Evolutionary conservation across 2,329 filamentous ascomycete genomes (phyloP), one percentile per base, ranked within the genome.

Genomic region (Plenodomus tracheiphilus): DNA sequence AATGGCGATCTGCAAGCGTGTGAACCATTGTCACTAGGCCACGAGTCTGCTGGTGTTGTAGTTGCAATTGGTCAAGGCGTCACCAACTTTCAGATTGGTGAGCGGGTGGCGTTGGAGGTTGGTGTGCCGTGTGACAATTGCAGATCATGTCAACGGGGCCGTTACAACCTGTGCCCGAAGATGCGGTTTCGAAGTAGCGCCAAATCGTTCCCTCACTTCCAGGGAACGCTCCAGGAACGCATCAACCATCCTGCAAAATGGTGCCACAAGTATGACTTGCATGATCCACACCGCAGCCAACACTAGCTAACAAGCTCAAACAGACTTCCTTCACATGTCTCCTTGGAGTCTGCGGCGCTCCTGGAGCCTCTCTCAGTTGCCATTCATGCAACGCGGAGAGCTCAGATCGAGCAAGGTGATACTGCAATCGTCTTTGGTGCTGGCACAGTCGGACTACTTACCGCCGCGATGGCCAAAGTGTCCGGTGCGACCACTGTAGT

Each of bases 351-450:
- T 21, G 72, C 71, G 15, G 71, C 71, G 3, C 53, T 75, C 17
- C 49, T 75, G 7, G 73, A 75, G 49, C 91, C 91, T 2, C 83
- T 96, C 32, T 85, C 88, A 39, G 91, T 96, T 21, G 91, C 87
- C 13, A 91, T 96, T 25, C 91, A 96, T 76, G 90, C 94, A 59
- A 85, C 86, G 51, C 84, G 84, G 61, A 88, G 92, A 75, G 90
- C 87, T 2, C 74, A 75, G 20, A 79, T 96, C 54, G 79, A 80
- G 56, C 89, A 89, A 1, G 90, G 90, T 8, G 83, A 91, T 66
- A 84, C 82, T 6, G 88, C 91, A 15, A 86, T 95, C 2, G 85
- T 96, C 18, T 93, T 95, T 77, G 91, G 91, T 39, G 90, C 90
- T 3, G 91, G 91, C 0, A 90, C 91, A 2, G 70, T 75, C 44